Evolutionary conservation across 73 alveolate genomes (phyloP).

Genomic region (Durusdinium trenchii): DNA sequence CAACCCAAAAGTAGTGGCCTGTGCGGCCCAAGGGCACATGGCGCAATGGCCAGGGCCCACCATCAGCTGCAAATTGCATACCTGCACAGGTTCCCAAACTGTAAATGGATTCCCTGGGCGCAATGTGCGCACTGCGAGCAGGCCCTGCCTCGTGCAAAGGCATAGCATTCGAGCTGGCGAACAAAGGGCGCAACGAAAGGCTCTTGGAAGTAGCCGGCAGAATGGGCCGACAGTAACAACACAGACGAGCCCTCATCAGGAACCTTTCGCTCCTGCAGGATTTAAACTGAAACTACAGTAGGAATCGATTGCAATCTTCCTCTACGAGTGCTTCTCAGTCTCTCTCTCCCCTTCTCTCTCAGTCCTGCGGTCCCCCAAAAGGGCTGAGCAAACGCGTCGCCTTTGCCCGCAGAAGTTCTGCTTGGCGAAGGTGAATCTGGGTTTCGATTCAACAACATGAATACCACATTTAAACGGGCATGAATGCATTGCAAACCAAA

Average conservation of each 20-base stretch:
- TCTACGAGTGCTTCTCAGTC: no score
- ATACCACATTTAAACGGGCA: no score
- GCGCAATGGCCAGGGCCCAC: slow-evolving; percentile 44
- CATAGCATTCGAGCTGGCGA: slow-evolving; percentile 31
- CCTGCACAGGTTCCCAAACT: no score
- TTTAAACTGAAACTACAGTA: no score
- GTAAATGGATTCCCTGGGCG: no score
- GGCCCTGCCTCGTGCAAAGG: slow-evolving; percentile 1
- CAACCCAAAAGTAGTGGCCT: slow-evolving; percentile 16
- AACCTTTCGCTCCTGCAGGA: background rate
- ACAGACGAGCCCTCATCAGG: slow-evolving; percentile 14
- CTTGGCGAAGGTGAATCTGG: background rate
- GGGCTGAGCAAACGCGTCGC: background rate
- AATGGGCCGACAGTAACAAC: background rate
- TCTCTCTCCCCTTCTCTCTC: no score
- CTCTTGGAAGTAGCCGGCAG: background rate
- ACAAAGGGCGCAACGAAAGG: slow-evolving; percentile 10
- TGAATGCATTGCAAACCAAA: no score
- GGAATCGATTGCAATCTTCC: no score
- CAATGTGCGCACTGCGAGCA: background rate
- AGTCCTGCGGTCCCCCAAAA: slow-evolving; percentile 30
- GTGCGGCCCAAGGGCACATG: slow-evolving; percentile 5
- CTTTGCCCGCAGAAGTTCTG: background rate
- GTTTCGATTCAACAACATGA: background rate
- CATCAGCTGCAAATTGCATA: slow-evolving; percentile 22